Base-by-base conservation (phyloP, 148 eudicot species). In the Cornus kousa region DNA sequence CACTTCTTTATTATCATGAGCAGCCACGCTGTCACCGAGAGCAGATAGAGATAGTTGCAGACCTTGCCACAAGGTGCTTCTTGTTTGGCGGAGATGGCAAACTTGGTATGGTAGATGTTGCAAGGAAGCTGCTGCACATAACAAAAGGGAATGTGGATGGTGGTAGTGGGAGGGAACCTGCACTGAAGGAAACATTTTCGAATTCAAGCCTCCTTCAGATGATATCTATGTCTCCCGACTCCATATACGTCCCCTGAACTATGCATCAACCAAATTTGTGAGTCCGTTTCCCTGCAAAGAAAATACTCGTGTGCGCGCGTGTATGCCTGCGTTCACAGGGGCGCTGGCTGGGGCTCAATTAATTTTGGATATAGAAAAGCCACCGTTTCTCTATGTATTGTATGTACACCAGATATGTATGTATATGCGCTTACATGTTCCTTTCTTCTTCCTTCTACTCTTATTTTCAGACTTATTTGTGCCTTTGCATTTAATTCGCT, bases 171-270 rank as follows among this genome's bases (percentile, higher is more conserved):
- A 82, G 89, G 78, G 88, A 85, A 14, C 88, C 91, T 22, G 91
- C 86, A 28, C 81, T 91, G 37, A 94, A 92, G 76, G 98, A 92
- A 73, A 91, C 97, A 4, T 90, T 94, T 74, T 94, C 98, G 7
- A 91, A 94, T 79, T 92, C 98, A 2, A 92, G 97, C 83, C 89
- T 92, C 24, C 97, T 94, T 79, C 95, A 94, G 80, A 94, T 94
- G 98, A 90, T 92, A 48, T 92, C 98, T 60, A 78, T 92, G 91
- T 94, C 98, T 12, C 98, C 98, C 1, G 98, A 94, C 80, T 92
- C 98, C 7, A 84, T 90, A 28, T 81, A 90, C 77, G 89, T 85
- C 67, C 93, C 92, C 70, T 83, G 76, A 87, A 24, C 70, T 67
- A 43, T 28, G 33, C 28, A 5, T 67, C 66, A 19, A n/a, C 9